Base-by-base conservation (phyloP, 345 rosid genomes). In the Raphanus raphanistrum region DNA sequence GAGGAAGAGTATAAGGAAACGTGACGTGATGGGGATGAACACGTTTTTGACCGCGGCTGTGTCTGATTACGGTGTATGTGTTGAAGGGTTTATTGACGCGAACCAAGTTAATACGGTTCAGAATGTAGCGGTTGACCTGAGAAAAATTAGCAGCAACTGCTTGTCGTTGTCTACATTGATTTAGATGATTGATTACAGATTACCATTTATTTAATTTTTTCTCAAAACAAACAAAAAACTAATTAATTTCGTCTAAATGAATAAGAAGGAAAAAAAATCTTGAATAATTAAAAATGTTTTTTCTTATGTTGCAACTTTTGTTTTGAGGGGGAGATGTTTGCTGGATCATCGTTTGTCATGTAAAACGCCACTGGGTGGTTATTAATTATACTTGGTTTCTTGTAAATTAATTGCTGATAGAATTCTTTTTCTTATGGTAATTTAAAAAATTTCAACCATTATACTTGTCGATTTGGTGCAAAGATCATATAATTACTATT, bases 101-200 rank as follows among this genome's bases (percentile, higher is more conserved):
- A 1, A 4, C 0, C 79, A 80, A 27, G 48, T 58, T 63, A 80
- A 80, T 68, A 59, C 67, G 55, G 57, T 80, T 1, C 82, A 80
- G 2, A 80, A 80, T 48, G 7, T 57, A 1, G 82, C 45, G 3
- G 82, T 64, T 63, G 76, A 74, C 1, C 16, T 80, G 63, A 63
- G 72, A 4, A 74, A 75, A 63, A 75, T 80, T 74, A 17, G 82
- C 57, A 80, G 72, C 68, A 80, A 80, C 9, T 80, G 82, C 35
- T 70, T 80, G 76, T 1, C 79, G 63, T 75, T 80, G 61, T 80
- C 82, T 70, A 70, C 82, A 3, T 55, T 80, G 72, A 50, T 80
- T 80, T 70, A 74, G 79, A 10, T 74, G 76, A 79, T 63, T 8
- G 12, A 59, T 66, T 31, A 50, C 25, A 28, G 29, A 8, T 4